Base-by-base conservation (phyloP, 106 monocot genomes). In the Alisma plantagoaquatica region DNA sequence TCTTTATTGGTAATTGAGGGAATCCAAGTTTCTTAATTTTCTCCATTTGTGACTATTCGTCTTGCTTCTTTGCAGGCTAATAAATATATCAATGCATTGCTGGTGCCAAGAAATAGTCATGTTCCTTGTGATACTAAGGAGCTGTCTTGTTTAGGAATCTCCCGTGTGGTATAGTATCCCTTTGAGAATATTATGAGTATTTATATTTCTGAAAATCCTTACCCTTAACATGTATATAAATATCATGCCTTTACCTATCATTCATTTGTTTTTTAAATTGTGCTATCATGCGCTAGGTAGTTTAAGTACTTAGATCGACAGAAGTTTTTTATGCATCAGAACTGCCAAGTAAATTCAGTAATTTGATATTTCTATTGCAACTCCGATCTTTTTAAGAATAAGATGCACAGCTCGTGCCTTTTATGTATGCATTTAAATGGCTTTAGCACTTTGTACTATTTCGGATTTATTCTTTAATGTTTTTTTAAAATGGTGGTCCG, bases 61-160 rank as follows among this genome's bases (percentile, higher is more conserved):
- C 35, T 38, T 38, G 6, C 35, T 14, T 6, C 14, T 38, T 2
- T 69, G 52, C 78, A 98, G 96, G 58, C 89, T 42, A 68, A 63
- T 46, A 63, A 70, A 41, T 98, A 98, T 41, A 69, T 98, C 43
- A 98, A 89, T 56, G 79, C 84, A 21, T 33, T 98, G 44, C 60
- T 98, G 67, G 85, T 98, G 41, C 96, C 96, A 54, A 65, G 52
- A 67, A 76, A 69, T 57, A 76, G 96, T 63, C 59, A 72, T 64
- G 47, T 98, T 41, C 66, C 61, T 33, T 71, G 75, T 15, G 84
- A 98, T 70, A 31, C 33, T 61, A 33, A 89, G 29, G 12, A 43
- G 43, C 61, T 96, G 66, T 73, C 60, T 66, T 42, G 73, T 41
- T 75, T 81, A 67, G 89, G 89, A 71, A 82, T 89, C 56, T 58